phyloP scores from a whole-genome alignment of 2,329 filamentous ascomycete genomes.

The Leptographium wingfieldii region DNA sequence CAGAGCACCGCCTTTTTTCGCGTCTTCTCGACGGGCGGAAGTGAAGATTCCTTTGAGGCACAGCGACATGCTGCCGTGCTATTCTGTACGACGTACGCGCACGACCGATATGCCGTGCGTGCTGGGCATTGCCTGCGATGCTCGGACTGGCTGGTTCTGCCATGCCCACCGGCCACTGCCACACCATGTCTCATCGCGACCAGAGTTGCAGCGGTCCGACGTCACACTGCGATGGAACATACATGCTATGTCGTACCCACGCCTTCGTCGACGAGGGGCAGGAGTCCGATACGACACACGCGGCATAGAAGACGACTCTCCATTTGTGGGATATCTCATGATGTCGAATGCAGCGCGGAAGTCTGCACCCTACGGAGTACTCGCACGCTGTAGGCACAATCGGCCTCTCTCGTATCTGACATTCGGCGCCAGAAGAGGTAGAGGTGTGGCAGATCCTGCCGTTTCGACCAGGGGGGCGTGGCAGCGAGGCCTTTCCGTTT shows the following conservation, averaged over 20 bases:
- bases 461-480: slow-evolving; percentile 8
- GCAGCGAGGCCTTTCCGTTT: background rate
- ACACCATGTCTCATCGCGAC: background rate
- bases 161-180: background rate
- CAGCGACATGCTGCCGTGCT: too few species aligned
- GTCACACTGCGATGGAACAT: background rate
- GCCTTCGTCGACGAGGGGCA: background rate
- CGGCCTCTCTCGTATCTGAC: too few species aligned
- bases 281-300: background rate
- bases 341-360: background rate
- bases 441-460: slow-evolving; percentile 3
- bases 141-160: too few species aligned
- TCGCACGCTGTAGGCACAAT: background rate
- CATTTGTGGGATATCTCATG: background rate
- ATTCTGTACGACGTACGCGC: too few species aligned
- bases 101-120: too few species aligned
- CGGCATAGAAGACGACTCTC: background rate
- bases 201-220: background rate
- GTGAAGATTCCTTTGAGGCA: too few species aligned
- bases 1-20: too few species aligned
- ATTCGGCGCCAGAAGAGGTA: background rate
- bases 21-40: too few species aligned
- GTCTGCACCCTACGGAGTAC: background rate
- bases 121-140: background rate
- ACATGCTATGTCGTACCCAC: too few species aligned